Evolutionary conservation across 2,329 filamentous ascomycete species (phyloP), one percentile per base, ranked within the genome.

Genomic region (Aureobasidium melanogenum): DNA sequence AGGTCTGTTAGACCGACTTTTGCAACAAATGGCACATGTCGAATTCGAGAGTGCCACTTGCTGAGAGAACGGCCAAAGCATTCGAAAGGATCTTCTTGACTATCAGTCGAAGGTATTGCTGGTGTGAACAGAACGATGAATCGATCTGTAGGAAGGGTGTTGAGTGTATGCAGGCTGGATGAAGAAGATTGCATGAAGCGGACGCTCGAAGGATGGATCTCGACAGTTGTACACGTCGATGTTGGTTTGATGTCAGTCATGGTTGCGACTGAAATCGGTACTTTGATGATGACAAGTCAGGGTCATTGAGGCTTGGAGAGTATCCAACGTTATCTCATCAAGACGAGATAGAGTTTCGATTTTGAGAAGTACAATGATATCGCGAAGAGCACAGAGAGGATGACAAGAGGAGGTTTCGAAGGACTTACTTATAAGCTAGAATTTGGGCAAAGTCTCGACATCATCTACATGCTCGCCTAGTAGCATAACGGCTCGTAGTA

Each of bases 1-100:
- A 82, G 80, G 24, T 79, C 77, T 2, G 84, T 88, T 70, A 89
- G 84, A 44, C 87, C 86, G 62, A 78, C 73, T 57, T 79, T 78
- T 50, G 84, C 81, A 5, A 84, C 83, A 68, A 89, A 92, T 6
- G 88, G 87, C 46, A 90, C 83, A 69, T 91, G 88, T 22, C 86
- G 83, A 63, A 91, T 78, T 71, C 79, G 79, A 2, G 79, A 74
- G 68, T 88, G 85, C 66, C 81, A 78, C 52, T 74, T 76, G 52
- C 84, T 82, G 52, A 92, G 72, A 47, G 84, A 81, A 64, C 81
- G 80, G 22, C 88, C 88, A 19, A 92, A 76, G 15, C 82, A 80
- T 71, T 91, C 88, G 68, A 91, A 91, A 0, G 88, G 88, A 69
- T 92, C 88, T 67, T 74, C 78, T 12, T 62, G 62, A 44, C 61